Conservation (phyloP, 208 protist species). For the Crithidia expoeki region DNA sequence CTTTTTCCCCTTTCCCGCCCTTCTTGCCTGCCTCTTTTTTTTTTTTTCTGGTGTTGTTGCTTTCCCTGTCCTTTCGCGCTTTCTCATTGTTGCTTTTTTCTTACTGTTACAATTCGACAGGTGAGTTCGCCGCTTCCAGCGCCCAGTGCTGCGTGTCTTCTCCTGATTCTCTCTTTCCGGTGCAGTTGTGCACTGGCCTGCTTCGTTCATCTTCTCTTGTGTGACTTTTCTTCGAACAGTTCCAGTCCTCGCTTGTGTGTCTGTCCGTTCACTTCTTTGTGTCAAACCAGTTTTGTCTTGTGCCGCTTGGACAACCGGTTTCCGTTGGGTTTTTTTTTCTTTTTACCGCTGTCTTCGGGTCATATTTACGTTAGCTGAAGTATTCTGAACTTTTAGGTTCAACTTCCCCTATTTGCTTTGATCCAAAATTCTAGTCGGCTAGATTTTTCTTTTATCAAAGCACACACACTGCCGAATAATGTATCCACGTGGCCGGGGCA, state of each 20-base stretch:
- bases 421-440: too few species aligned
- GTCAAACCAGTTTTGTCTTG: neutral
- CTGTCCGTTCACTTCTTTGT: neutral
- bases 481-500: constrained; percentile 18
- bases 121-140: neutral
- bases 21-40: too few species aligned
- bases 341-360: neutral
- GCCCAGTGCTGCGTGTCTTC: neutral
- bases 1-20: too few species aligned
- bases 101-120: neutral
- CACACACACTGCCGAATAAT: neutral
- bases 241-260: neutral
- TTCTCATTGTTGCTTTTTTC: constrained; percentile 8
- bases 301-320: too few species aligned
- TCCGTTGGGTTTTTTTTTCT: constrained; percentile 5
- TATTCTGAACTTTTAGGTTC: too few species aligned
- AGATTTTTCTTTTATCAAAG: neutral
- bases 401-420: too few species aligned
- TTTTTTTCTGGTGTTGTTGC: too few species aligned
- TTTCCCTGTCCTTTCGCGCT: constrained; percentile 1
- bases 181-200: neutral
- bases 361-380: too few species aligned
- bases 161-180: neutral
- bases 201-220: constrained; percentile 17
- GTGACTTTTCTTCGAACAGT: neutral